Evolutionary conservation across 1,284 basidiomycete genomes (phyloP), one percentile per base, ranked within the genome.

Genomic region (Sanghuangporus weigelae): DNA sequence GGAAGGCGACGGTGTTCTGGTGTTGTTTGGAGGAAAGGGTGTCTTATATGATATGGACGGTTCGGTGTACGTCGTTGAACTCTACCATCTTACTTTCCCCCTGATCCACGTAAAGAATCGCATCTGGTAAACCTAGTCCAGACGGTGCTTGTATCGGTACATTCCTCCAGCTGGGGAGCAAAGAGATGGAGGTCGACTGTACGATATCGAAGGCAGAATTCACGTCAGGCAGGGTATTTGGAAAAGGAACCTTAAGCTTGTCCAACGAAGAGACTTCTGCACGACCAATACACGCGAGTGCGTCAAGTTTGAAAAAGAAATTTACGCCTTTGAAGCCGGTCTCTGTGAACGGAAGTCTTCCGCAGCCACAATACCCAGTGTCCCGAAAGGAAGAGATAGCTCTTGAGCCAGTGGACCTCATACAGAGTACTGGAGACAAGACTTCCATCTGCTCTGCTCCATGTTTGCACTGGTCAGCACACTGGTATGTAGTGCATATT

Each of bases 1-100:
- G 95, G 93, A 96, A 67, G 91, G 88, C 40, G 89, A 90, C 71
- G 89, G 82, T 19, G 78, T 91, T n/a, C 75, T 92, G 7, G 81
- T 84, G 16, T 76, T 85, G 14, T 78, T 71, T 59, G 78, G 75
- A 7, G 72, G 71, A 12, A 83, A 77, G 67, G 83, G 81, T 55
- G 81, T 77, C 5, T 72, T 91, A 26, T 84, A 84, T 65, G 85
- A 87, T 67, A 74, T 79, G 23, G 85, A 89, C 56, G 85, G 85
- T 40, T 84, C 81, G 75, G 71, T 76, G 90, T 86, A 72, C 67
- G 81, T 63, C 7, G 1, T 7, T 39, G 23, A 46, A 1, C 10
- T 14, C 21, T 19, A 40, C 14, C 16, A 38, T 54, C 23, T 40
- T 46, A 16, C 12, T 16, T 35, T 23, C 40, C 49, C 21, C 31